These are phyloP conservation scores for Phyllosticta citribraziliensis DNA, from an alignment of 2,329 filamentous ascomycete genomes.

Conservation along the genomic window DNA sequence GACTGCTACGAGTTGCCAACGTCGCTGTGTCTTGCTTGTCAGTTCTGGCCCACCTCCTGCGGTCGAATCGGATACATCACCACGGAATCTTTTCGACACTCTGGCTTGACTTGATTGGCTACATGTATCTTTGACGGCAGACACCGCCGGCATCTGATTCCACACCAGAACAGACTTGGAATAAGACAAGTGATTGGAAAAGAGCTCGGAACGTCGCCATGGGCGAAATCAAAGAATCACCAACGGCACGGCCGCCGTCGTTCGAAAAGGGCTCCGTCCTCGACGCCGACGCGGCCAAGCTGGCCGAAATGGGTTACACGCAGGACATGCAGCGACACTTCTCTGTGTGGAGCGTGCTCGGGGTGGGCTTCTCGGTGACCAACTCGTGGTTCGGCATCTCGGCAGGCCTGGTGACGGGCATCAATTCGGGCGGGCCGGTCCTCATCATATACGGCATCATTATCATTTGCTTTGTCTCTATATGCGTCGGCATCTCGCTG, in stretches of 20 bases:
- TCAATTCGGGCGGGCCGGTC: slow-evolving; percentile 40
- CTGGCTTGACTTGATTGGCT: background rate
- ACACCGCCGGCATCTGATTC: background rate
- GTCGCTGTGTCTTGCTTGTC: background rate
- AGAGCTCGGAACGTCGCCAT: background rate
- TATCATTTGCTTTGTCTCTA: slow-evolving; percentile 35
- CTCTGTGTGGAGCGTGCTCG: slow-evolving; percentile 39
- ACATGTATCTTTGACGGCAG: background rate
- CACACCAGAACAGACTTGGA: background rate
- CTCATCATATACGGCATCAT: slow-evolving; percentile 43
- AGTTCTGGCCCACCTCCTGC: background rate
- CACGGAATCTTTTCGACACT: background rate
- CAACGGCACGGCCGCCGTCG: background rate
- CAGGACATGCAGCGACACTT: slow-evolving; percentile 41
- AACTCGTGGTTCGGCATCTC: slow-evolving; percentile 45
- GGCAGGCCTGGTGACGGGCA: slow-evolving; percentile 39
- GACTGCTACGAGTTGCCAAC: background rate
- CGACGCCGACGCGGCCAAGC: slow-evolving; percentile 33
- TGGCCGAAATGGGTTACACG: slow-evolving; percentile 40
- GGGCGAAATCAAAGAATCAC: slow-evolving; percentile 5
- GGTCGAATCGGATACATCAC: background rate
- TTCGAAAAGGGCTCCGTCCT: slow-evolving; percentile 11
- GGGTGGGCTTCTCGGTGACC: slow-evolving; percentile 42
- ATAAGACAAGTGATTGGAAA: background rate
- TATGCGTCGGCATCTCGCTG: slow-evolving; percentile 36